Conservation (phyloP, 495 filamentous ascomycete species). For the Geopyxis carbonaria region DNA sequence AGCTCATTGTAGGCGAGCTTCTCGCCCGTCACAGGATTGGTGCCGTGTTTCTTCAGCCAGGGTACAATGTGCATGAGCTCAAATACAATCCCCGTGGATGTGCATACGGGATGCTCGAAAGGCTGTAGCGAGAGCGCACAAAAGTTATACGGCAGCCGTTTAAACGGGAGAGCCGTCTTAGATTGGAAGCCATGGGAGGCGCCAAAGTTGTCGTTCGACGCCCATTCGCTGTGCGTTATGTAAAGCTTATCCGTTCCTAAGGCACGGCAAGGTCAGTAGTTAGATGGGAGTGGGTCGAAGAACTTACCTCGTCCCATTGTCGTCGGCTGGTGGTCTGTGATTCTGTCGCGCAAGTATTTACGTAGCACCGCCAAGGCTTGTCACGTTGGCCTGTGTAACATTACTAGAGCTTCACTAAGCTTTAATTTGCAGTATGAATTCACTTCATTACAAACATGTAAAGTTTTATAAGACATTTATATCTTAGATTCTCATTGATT, state of each 20-base stretch:
- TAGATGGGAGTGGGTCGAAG: too few species aligned
- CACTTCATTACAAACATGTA: too few species aligned
- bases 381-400: too few species aligned
- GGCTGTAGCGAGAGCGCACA: slow-evolving; percentile 91
- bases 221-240: slow-evolving; percentile 92
- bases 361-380: too few species aligned
- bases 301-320: too few species aligned
- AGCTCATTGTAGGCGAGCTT: slow-evolving; percentile 65
- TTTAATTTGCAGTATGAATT: too few species aligned
- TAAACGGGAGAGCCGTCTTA: slow-evolving; percentile 47
- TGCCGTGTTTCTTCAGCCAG: slow-evolving; percentile 85
- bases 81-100: slow-evolving; percentile 58
- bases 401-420: too few species aligned
- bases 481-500: too few species aligned
- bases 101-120: slow-evolving; percentile 73
- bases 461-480: too few species aligned
- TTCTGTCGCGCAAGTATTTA: too few species aligned
- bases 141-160: slow-evolving; percentile 91
- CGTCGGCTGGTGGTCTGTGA: not conserved
- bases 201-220: slow-evolving; percentile 64
- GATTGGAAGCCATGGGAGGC: slow-evolving; percentile 29
- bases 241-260: slow-evolving; percentile 39
- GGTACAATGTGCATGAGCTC: slow-evolving; percentile 72
- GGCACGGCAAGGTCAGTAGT: too few species aligned
- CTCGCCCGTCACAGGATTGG: slow-evolving; percentile 72